Conservation (phyloP, 2,329 filamentous ascomycete species). For the Lojkania enalia region DNA sequence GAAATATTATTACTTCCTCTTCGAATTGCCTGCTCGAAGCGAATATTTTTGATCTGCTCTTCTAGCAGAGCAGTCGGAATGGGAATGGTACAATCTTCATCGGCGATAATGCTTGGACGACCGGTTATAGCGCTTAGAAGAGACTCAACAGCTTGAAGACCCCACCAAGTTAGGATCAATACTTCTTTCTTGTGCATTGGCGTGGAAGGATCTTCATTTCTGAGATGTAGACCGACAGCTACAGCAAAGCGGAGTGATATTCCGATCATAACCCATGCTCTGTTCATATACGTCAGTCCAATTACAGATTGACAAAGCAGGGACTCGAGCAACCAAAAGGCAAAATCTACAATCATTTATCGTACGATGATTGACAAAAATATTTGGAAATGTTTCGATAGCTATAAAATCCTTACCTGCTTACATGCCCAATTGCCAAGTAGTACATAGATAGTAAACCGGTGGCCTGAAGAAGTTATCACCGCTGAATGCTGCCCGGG, state of each 20-base stretch:
- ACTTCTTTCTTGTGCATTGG: not conserved
- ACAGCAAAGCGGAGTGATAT: not conserved
- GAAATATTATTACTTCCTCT: not conserved
- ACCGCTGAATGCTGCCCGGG: not conserved
- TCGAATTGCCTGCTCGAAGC: not conserved
- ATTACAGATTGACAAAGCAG: not conserved
- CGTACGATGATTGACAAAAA: not conserved
- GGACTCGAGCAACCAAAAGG: not conserved
- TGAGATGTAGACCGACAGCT: not conserved
- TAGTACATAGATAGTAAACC: conserved; percentile 2
- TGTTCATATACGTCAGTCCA: not conserved
- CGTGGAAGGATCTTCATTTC: not conserved
- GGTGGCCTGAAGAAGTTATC: not conserved
- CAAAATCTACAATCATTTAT: not conserved
- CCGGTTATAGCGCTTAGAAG: conserved; percentile 1
- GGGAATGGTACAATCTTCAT: not conserved
- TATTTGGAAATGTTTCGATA: no score
- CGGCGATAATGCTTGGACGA: not conserved
- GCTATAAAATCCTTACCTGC: not conserved
- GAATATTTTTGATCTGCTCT: conserved; percentile 1
- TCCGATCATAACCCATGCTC: conserved; percentile 1
- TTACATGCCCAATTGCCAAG: not conserved
- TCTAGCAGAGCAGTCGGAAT: not conserved
- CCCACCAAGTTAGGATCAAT: not conserved
- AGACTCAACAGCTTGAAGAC: not conserved